These are phyloP conservation scores for Periconia macrospinosa DNA, from an alignment of 2,329 filamentous ascomycete genomes.

Conservation along the genomic window DNA sequence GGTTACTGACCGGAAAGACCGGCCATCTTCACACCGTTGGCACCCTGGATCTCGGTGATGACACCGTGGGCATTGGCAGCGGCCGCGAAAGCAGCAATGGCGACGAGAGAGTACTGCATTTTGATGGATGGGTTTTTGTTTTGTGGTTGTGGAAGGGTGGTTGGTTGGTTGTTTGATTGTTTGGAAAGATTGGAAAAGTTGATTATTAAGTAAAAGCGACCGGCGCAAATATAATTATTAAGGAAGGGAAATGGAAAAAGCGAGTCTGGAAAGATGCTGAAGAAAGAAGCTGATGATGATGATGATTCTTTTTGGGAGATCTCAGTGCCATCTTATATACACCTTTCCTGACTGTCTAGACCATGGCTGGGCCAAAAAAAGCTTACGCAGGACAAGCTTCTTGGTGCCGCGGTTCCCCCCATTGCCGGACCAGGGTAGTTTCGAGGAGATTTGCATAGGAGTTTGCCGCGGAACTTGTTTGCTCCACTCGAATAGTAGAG, in stretches of 20 bases:
- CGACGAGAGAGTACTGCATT: conserved; percentile 53
- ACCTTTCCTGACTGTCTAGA: not conserved
- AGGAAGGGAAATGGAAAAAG: conserved; percentile 21
- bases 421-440: conserved; percentile 7
- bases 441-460: conserved; percentile 9
- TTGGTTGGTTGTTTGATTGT: too few species aligned
- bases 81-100: conserved; percentile 51
- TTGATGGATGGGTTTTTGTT: conserved; percentile 29
- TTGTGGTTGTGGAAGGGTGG: conserved; percentile 12
- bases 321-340: conserved; percentile 30
- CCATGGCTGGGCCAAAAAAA: conserved; percentile 12
- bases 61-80: conserved; percentile 62
- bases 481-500: conserved; percentile 11
- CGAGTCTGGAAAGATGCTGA: conserved; percentile 31
- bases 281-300: conserved; percentile 20
- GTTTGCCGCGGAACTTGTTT: conserved; percentile 12
- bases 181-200: conserved; percentile 15
- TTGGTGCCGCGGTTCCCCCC: conserved; percentile 1
- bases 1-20: conserved; percentile 56
- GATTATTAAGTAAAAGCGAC: conserved; percentile 36
- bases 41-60: conserved; percentile 58
- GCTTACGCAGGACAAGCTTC: conserved; percentile 39
- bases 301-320: conserved; percentile 22
- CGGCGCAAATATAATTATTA: conserved; percentile 38
- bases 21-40: conserved; percentile 65